Base-by-base conservation (phyloP, 805 yeast genomes). In the Myxozyma geophila region DNA sequence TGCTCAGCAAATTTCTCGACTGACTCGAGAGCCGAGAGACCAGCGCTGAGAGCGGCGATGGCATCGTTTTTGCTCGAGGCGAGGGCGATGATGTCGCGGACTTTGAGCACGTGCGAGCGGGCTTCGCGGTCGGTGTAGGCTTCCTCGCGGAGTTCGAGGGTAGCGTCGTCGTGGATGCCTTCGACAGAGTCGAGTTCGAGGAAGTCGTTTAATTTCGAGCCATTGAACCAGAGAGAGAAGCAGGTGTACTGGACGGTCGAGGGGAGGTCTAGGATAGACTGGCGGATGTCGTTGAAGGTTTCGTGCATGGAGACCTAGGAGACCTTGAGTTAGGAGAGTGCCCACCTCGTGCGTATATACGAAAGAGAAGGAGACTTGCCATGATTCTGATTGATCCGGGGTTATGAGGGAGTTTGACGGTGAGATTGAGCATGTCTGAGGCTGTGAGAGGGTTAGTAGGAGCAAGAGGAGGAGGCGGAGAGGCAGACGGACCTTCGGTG, bases 121-220 rank as follows among this genome's bases (percentile, higher is more conserved):
- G 89, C 86, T 37, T 81, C 78, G 49, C 82, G 79, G 73, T 84
- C 86, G 63, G 81, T 85, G 78, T 90, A 90, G 0, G 87, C 79
- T 58, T 80, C 82, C 61, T 83, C 83, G 44, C 76, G 80, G 66
- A 89, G 74, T 17, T 74, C 75, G 54, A 89, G 73, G 0, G 73
- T 67, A n/a, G 84, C 70, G 12, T 72, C 74, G 47, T 71, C 73
- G 44, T 72, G 74, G n/a, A 78, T 67, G 0, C 74, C 78, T 9
- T 68, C 71, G 36, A 75, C 70, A 57, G 73, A 70, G 35, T 70
- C 66, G 21, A 73, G 68, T 23, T 72, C 71, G 8, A 64, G 67
- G 41, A 78, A 71, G n/a, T 75, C 61, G 28, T 80, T 77, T 47
- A 80, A 70, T 48, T 76, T 74, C 54, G 71, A 69, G 23, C 79